Conservation (phyloP, 2,329 filamentous ascomycete species). For the Ceratocystis cacaofunesta region DNA sequence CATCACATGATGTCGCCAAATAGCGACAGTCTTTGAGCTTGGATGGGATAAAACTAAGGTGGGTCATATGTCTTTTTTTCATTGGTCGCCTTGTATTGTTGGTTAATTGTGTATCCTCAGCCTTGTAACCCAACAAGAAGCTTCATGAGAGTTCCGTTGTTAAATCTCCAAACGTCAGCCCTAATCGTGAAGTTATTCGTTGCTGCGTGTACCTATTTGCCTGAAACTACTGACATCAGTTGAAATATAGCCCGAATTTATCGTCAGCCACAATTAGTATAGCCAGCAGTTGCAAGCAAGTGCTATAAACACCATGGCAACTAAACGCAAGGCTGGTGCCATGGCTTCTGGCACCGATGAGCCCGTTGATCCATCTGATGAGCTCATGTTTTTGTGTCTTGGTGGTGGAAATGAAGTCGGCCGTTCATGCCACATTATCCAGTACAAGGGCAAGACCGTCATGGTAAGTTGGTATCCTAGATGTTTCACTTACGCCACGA, state of each 20-base stretch:
- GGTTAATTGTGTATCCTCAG: neutral
- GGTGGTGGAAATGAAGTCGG: slow-evolving; percentile 96
- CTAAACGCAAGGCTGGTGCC: slow-evolving; percentile 62
- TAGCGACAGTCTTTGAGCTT: neutral
- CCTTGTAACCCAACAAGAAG: neutral
- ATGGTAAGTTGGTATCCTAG: slow-evolving; percentile 48
- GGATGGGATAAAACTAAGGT: slow-evolving; percentile 1
- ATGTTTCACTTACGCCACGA: neutral
- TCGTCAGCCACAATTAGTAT: neutral
- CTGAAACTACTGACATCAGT: neutral
- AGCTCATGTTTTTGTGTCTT: slow-evolving; percentile 84
- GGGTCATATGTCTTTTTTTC: neutral
- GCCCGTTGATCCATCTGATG: slow-evolving; percentile 80
- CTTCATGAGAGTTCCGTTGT: neutral
- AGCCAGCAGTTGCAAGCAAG: neutral
- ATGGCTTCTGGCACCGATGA: slow-evolving; percentile 44
- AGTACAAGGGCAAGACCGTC: slow-evolving; percentile 98
- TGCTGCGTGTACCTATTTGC: neutral
- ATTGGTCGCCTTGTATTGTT: slow-evolving; percentile 13
- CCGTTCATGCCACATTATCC: slow-evolving; percentile 89
- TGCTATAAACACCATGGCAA: slow-evolving; percentile 49
- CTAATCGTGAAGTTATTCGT: neutral
- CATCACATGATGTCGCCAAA: slow-evolving; percentile 3
- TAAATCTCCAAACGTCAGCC: neutral
- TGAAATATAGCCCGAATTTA: too few species aligned